These are phyloP conservation scores for Biscogniauxia marginata DNA, from an alignment of 2,329 filamentous ascomycete species.

Conservation along the genomic window DNA sequence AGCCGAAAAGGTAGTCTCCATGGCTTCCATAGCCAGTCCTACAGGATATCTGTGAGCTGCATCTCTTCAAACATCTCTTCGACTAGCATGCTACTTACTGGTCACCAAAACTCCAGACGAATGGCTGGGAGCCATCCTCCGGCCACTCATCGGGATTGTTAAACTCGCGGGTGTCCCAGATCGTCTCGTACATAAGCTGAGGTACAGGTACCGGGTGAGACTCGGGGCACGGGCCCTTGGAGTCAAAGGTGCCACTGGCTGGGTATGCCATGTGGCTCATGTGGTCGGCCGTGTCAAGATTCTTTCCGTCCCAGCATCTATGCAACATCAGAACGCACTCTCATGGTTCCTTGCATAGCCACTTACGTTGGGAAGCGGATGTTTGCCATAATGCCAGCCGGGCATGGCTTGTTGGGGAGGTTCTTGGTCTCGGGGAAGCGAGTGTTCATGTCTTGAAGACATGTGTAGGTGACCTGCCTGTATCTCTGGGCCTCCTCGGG, in stretches of 20 bases:
- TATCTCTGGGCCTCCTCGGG: slow-evolving; percentile 36
- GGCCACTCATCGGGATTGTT: slow-evolving; percentile 38
- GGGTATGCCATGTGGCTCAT: slow-evolving; percentile 43
- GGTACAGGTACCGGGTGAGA: slow-evolving; percentile 39
- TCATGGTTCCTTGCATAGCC: slow-evolving; percentile 8
- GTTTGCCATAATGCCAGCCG: slow-evolving; percentile 43
- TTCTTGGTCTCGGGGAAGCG: slow-evolving; percentile 38
- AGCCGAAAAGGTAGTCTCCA: slow-evolving; percentile 41
- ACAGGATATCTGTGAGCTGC: background rate
- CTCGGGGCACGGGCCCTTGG: slow-evolving; percentile 37
- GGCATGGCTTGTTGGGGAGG: slow-evolving; percentile 39
- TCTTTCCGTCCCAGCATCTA: slow-evolving; percentile 47
- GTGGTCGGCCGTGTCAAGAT: slow-evolving; percentile 42
- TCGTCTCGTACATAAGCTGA: slow-evolving; percentile 39
- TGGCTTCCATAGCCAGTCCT: slow-evolving; percentile 37
- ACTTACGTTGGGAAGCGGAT: slow-evolving; percentile 49
- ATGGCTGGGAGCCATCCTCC: slow-evolving; percentile 36
- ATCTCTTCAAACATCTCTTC: background rate
- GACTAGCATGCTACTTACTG: slow-evolving; percentile 13
- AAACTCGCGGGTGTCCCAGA: slow-evolving; percentile 39
- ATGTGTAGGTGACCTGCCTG: slow-evolving; percentile 44
- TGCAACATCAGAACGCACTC: slow-evolving; percentile 34
- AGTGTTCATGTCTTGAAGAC: slow-evolving; percentile 38
- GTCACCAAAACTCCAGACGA: slow-evolving; percentile 33
- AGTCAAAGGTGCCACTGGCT: slow-evolving; percentile 34